A percentile compares a stretch with the other conserved stretches of the same genome.
phyloP scores from a whole-genome alignment of 2,329 filamentous ascomycete species.

The Calonectria hongkongensis region DNA sequence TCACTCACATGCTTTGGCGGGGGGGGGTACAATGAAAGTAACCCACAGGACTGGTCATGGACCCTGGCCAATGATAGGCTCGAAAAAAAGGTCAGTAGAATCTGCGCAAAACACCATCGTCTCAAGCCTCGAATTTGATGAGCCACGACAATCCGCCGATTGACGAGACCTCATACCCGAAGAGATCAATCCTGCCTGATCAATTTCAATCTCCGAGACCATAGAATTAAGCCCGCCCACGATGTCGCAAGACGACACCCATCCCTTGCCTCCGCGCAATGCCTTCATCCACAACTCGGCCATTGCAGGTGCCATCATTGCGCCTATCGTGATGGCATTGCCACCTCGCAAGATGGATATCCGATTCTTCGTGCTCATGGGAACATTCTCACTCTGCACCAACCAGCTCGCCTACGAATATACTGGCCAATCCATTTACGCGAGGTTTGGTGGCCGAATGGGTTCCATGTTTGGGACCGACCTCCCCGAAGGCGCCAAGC shows the following conservation, averaged over 20 bases:
- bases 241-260: constrained; percentile 56
- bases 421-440: constrained; percentile 71
- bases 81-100: constrained; percentile 34
- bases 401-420: constrained; percentile 75
- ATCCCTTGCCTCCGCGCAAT: constrained; percentile 59
- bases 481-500: constrained; percentile 74
- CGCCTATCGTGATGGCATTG: constrained; percentile 68
- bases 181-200: not conserved
- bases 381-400: constrained; percentile 70
- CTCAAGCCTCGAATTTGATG: constrained; percentile 1
- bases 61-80: constrained; percentile 15
- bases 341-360: constrained; percentile 72
- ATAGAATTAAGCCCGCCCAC: constrained; percentile 8
- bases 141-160: constrained; percentile 18
- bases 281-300: constrained; percentile 68
- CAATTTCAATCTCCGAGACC: constrained; percentile 22
- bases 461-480: constrained; percentile 68
- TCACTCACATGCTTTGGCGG: no score
- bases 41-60: not conserved
- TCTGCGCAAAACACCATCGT: constrained; percentile 20
- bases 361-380: constrained; percentile 70
- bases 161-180: constrained; percentile 9
- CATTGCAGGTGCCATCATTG: constrained; percentile 68
- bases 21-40: constrained; percentile 34
- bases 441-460: constrained; percentile 67